Percentiles rank a stretch among this genome's conserved stretches.
Conservation (phyloP, 371 early-diverging fungal genomes). For the Batrachochytrium dendrobatidis region DNA sequence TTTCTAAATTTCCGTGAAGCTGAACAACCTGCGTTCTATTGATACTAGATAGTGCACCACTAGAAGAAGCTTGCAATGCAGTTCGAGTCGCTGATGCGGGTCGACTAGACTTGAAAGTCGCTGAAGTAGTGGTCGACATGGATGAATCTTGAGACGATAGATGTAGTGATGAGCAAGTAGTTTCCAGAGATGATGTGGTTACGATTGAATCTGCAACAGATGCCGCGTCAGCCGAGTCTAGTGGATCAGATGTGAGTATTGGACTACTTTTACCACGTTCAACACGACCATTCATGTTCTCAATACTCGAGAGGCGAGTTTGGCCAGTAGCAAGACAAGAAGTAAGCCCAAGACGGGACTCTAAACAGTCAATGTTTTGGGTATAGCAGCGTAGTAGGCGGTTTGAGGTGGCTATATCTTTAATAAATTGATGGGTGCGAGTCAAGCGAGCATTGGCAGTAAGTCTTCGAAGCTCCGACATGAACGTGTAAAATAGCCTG, state of each 20-base stretch:
- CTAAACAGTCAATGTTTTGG: constrained; percentile 97
- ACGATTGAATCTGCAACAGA: background rate
- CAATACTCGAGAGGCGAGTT: too few relatives aligned
- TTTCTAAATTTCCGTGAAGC: constrained; percentile 85
- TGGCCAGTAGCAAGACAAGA: background rate
- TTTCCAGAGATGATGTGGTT: too few relatives aligned
- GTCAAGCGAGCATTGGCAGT: constrained; percentile 71
- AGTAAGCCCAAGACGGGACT: constrained; percentile 42
- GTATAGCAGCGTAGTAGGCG: constrained; percentile 86
- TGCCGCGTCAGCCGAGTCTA: background rate
- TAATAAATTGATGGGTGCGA: constrained; percentile 81
- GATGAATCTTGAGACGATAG: too few relatives aligned
- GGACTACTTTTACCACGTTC: too few relatives aligned
- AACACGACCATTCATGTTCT: too few relatives aligned
- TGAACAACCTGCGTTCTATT: constrained; percentile 62
- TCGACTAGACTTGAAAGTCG: background rate
- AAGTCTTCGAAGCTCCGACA: constrained; percentile 80
- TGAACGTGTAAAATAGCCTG: constrained; percentile 85
- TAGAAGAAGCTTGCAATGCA: background rate
- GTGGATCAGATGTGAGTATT: background rate
- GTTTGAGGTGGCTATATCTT: constrained; percentile 58
- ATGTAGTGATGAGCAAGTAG: too few relatives aligned
- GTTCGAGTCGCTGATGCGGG: background rate
- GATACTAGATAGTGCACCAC: constrained; percentile 5
- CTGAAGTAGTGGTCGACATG: background rate